A percentile compares a stretch with the other conserved stretches of the same genome.
These are phyloP conservation scores for Eimeria zaria DNA, from an alignment of 169 alveolate genomes.

Conservation along the genomic window DNA sequence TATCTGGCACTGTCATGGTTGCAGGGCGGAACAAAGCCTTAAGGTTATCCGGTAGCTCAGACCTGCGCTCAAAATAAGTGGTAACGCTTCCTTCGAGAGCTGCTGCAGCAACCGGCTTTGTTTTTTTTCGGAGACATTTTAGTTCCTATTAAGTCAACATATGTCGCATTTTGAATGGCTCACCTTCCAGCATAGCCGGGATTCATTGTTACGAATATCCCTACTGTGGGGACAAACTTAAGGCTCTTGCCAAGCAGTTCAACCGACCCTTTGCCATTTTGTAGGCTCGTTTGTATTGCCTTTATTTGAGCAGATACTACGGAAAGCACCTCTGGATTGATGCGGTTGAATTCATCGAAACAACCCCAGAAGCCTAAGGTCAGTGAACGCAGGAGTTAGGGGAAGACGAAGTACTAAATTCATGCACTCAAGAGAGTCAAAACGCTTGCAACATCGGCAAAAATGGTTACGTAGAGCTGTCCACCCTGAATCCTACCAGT, in stretches of 20 bases:
- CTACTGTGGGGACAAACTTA: constrained; percentile 89
- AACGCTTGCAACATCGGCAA: neutral
- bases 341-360: constrained; percentile 99
- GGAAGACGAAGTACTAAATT: too few species aligned
- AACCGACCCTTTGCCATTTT: constrained; percentile 89
- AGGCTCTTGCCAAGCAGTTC: constrained; percentile 92
- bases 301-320: constrained; percentile 98
- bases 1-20: constrained; percentile 99
- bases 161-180: too few species aligned
- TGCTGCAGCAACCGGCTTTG: neutral
- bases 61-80: constrained; percentile 87
- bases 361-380: constrained; percentile 99
- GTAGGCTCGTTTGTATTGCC: constrained; percentile 96
- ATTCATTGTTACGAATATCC: constrained; percentile 96
- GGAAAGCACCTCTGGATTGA: constrained; percentile 98
- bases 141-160: neutral
- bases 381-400: neutral
- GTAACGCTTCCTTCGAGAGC: neutral
- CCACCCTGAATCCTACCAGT: too few species aligned
- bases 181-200: constrained; percentile 99
- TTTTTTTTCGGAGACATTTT: too few species aligned
- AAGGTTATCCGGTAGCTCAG: constrained; percentile 98
- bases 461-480: too few species aligned
- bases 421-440: too few species aligned
- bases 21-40: constrained; percentile 99